A percentile compares a stretch with the other conserved stretches of the same genome.
Evolutionary conservation across 2,329 filamentous ascomycete genomes (phyloP).

Genomic region (Aaosphaeria pasadenensis): DNA sequence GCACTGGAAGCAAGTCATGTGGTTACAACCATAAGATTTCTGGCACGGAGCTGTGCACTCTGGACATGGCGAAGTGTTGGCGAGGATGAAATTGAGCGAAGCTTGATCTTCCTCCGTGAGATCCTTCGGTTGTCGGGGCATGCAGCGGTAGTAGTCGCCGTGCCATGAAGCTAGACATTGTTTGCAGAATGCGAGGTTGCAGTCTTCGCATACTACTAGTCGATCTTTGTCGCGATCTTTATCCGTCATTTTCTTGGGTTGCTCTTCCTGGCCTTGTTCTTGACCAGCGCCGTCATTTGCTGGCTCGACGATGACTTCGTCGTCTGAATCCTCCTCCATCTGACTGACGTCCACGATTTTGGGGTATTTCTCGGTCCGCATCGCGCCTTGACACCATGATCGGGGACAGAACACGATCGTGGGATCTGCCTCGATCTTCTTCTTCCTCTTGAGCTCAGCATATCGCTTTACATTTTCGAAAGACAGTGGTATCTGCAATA

Average conservation of each 20-base stretch:
- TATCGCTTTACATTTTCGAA: conserved; percentile 78
- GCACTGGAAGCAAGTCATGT: conserved; percentile 93
- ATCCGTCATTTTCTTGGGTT: conserved; percentile 34
- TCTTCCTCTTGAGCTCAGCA: conserved; percentile 87
- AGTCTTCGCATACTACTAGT: conserved; percentile 83
- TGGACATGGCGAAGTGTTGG: conserved; percentile 83
- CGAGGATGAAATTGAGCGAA: conserved; percentile 76
- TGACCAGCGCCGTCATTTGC: conserved; percentile 1
- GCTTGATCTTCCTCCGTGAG: conserved; percentile 82
- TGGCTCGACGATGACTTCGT: conserved; percentile 14
- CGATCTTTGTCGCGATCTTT: conserved; percentile 49
- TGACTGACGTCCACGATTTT: conserved; percentile 42
- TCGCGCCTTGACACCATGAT: conserved; percentile 87
- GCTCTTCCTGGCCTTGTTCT: background rate
- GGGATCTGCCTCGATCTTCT: conserved; percentile 86
- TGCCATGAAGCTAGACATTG: conserved; percentile 84
- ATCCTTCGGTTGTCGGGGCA: conserved; percentile 64
- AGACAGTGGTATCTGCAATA: conserved; percentile 53
- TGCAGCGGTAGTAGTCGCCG: conserved; percentile 75
- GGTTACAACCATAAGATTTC: conserved; percentile 93
- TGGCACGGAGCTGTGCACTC: conserved; percentile 82
- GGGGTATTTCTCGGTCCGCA: conserved; percentile 55
- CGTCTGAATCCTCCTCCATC: conserved; percentile 39
- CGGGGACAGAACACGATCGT: conserved; percentile 90
- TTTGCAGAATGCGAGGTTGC: conserved; percentile 81